Evolutionary conservation across 768 basidiomycete species (phyloP), one percentile per base, ranked within the genome.

Genomic region (Phylloporus arenicola): DNA sequence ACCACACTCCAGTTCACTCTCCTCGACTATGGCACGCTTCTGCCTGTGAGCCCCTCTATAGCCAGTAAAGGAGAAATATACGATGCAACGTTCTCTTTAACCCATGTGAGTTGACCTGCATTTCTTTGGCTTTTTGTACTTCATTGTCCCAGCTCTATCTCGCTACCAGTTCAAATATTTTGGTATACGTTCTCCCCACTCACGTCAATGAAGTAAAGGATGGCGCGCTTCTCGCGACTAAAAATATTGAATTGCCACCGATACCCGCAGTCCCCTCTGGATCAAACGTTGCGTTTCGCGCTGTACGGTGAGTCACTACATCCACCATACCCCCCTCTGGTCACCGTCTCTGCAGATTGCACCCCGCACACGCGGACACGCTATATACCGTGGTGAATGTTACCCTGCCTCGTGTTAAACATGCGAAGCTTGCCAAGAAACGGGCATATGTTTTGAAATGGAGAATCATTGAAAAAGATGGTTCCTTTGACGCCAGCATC

Each of bases 41-140:
- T 63, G 29, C 80, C 77, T 10, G 68, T 71, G 20, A 76, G 73
- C 14, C 64, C 65, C 19, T 63, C 81, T 4, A 71, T 89, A 38
- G 72, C 82, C 39, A 73, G 81, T 14, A 79, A 80, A 12, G 84
- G 83, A 41, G 92, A 96, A 66, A 82, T 98, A 40, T 95, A 91
- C 52, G 93, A 95, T 60, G 82, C 81, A 16, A 78, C 89, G 7
- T 88, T 96, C 72, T 85, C 86, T 24, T 69, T 74, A 5, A 75
- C 77, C 11, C 79, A 75, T 19, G 89, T 89, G 61, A 51, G 75
- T 66, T 16, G 25, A 39, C 46, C 17, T 43, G 41, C 14, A 39
- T 52, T 29, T 34, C 17, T 7, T 24, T 14, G 13, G 6, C 34
- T 29, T 35, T 42, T 48, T 43, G 16, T 47, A 37, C 20, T 3